Evolutionary conservation across 208 protist species (phyloP).

Genomic region (Trichomonas vaginalis): DNA sequence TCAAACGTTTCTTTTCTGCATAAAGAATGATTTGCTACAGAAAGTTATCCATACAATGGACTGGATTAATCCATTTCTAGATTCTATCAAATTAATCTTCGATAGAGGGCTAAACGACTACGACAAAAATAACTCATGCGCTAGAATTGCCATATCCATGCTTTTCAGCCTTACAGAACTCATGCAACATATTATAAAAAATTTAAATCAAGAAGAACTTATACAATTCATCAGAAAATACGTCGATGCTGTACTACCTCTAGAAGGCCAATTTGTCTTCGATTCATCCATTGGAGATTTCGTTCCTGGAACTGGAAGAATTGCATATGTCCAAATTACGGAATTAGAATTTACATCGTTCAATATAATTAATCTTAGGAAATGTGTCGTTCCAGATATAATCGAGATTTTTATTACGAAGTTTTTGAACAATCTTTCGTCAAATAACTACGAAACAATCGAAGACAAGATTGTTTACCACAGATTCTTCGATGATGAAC

Average conservation of each 20-base stretch:
- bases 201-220: neutral
- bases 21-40: neutral
- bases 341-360: neutral
- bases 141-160: neutral
- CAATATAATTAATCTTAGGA: neutral
- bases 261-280: neutral
- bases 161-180: neutral
- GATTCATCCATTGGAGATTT: neutral
- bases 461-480: neutral
- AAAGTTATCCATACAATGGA: neutral
- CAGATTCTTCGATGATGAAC: neutral
- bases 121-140: neutral
- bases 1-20: neutral
- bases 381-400: neutral
- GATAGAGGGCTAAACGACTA: neutral
- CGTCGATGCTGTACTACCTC: neutral
- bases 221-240: neutral
- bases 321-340: neutral
- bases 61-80: neutral
- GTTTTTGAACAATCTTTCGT: neutral
- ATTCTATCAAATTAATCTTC: neutral
- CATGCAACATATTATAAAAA: neutral
- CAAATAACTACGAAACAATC: neutral
- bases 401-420: neutral
- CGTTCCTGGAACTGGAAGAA: neutral